Evolutionary conservation across 371 early-diverging fungal species (phyloP), one percentile per base, ranked within the genome.

Genomic region (Synchytrium microbalum): DNA sequence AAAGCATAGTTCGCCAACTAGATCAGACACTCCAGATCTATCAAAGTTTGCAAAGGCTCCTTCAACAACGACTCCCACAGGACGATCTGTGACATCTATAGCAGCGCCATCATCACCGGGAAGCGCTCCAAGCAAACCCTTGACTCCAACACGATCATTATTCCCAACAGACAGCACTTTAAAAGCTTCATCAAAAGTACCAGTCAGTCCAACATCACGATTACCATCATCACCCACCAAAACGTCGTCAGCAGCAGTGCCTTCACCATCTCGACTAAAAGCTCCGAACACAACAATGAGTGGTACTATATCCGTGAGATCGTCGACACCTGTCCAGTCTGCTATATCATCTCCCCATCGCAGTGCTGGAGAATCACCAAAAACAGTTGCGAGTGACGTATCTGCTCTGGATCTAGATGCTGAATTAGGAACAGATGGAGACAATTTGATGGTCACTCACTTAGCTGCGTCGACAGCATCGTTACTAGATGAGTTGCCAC

Each of bases 181-280:
- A 13, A 51, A 13, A 51, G 14, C 51, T 51, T n/a, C 51, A 13
- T 14, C 51, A 51, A 51, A 51, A 51, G 16, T 26, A 10, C 13
- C 57, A 10, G 27, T 26, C 57, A 16, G 23, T n/a, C 23, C 27
- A 27, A 27, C 14, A 24, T 26, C 57, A 24, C 13, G 23, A 27
- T 14, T 14, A 57, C 57, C 24, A 16, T 10, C 57, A 57, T 57
- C 27, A 57, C 23, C 57, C 16, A 16, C 24, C 57, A 13, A 16
- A 57, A n/a, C n/a, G 57, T 57, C 57, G 23, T 57, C 57, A 27
- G 16, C 57, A n/a, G 16, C 57, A 16, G 16, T 26, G 59, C 16
- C 59, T n/a, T n/a, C 59, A 52, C 33, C 33, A 63, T 2, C 38
- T n/a, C 52, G 53, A 55, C 56, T 28, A 24, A 55, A n/a, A 24